Evolutionary conservation across 805 yeast genomes (phyloP), one percentile per base, ranked within the genome.

Genomic region (Priceomyces melissophilus): DNA sequence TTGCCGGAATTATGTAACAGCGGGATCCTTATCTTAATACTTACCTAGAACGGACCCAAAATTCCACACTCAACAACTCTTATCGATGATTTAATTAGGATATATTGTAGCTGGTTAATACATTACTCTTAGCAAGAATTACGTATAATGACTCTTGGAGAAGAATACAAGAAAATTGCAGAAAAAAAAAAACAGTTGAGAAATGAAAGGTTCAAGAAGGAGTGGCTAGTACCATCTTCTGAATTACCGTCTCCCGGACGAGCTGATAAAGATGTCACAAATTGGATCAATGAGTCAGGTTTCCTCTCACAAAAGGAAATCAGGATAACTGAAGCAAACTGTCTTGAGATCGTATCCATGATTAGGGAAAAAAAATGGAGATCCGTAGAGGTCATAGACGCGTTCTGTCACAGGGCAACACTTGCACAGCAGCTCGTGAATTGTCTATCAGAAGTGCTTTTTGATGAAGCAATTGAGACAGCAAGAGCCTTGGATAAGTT

Each of bases 371-470:
- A 69, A 26, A 35, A 63, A 41, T 64, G 68, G 59, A 57, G 69
- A 2, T 54, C 83, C 8, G 25, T 20, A 20, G 25, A 73, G 35
- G 81, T 80, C 2, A 63, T 77, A 1, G 57, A 56, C 7, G 84
- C 84, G 1, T 80, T 74, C 54, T 72, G 79, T 44, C 80, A 79
- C 52, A 57, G 85, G 34, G 78, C 84, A 3, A 70, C 79, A 3
- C 56, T 77, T 12, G 80, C 81, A 0, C 82, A 79, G 44, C 84
- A 79, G 49, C 58, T 81, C 43, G 53, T 59, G 23, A 65, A 67
- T 41, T 71, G 75, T 46, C 54, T 64, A 28, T 48, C 60, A n/a
- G 75, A 70, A 41, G 63, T 71, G 9, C 50, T 58, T 53, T 54
- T 63, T 51, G 65, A 59, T 20, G 57, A 53, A 25, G 65, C 60